Evolutionary conservation across 805 yeast genomes (phyloP), one percentile per base, ranked within the genome.

Genomic region (Candida maesae): DNA sequence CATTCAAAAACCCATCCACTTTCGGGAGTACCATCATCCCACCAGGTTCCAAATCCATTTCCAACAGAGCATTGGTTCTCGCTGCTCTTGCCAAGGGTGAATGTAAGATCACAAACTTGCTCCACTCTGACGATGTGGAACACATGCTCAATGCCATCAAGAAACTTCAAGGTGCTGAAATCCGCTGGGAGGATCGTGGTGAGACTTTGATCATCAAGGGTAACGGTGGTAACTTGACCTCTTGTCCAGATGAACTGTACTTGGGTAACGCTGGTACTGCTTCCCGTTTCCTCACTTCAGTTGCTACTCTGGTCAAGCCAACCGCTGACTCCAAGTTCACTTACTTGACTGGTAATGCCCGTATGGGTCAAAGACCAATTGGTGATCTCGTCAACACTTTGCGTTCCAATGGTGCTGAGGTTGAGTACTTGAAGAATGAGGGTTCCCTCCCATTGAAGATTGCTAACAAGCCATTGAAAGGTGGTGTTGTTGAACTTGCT

Each of bases 241-340:
- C 95, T 4, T 74, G 81, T 36, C 65, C 67, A 14, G 78, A 80
- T 38, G 84, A 80, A 47, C 69, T 93, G 42, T 93, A 88, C 64
- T 72, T 93, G 47, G 99, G 99, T 43, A 93, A 93, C 59, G 98
- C 99, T 1, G 99, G 99, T 51, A 93, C 99, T 33, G 98, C 99
- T 4, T 86, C 97, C 6, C 76, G 99, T 56, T 93, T 93, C 63
- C 74, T 93, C 58, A 86, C 97, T 3, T 78, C 96, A 2, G 91
- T 93, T 21, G 96, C 95, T 15, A 76, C 95, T n/a, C 69, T 90
- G 45, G 95, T 85, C 5, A 70, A 75, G 16, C 68, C 79, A 21
- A 56, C 73, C 13, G 56, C 60, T 3, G 59, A 53, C 5, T 55
- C 60, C 10, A 67, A 72, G 25, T 57, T 68, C 44, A 79, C 89